Base-by-base conservation (phyloP, 2,329 filamentous ascomycete species). In the Penicillium sp. region DNA sequence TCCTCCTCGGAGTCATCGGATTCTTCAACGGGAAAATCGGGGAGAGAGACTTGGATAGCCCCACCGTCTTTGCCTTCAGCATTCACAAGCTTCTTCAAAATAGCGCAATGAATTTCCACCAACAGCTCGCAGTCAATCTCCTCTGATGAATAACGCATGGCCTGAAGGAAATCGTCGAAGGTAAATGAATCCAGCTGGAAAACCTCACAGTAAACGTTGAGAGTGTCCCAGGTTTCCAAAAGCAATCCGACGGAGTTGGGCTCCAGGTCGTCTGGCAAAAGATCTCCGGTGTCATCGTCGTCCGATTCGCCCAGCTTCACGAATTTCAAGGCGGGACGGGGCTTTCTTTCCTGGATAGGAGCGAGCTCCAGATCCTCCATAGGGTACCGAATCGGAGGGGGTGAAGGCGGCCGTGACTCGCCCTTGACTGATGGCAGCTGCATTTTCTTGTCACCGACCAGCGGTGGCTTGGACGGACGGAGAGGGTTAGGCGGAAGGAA, bases 201-300 rank as follows among this genome's bases (percentile, higher is more conserved):
- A 14, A 96, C 85, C 61, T 95, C 89, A 63, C 89, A 95, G 64
- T 96, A 96, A n/a, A 98, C 91, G 61, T 96, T 98, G 27, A 98
- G 77, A 0, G 90, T 96, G 59, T 96, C 89, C 93, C 93, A 98
- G 0, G 87, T 88, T 69, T 96, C 91, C 20, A 98, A 72, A 13
- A 97, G 73, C 2, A 82, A 78, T 0, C 90, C 89, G n/a, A 96
- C 81, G 3, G 89, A 91, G 58, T 86, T 82, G 81, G 91, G 93
- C 16, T 84, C 73, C 44, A 97, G 82, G 31, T 63, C 57, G 45
- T 63, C 60, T n/a, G 60, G 61, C 55, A 73, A 70, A 13, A 74
- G 66, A n/a, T 71, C 65, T 45, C 68, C 70, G 32, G 73, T 69
- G 14, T 75, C 72, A 10, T 74, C 64, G 5, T 76, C 67, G 35